A percentile compares a stretch with the other conserved stretches of the same genome.
Conservation (phyloP, 257 asterid genomes). For the Nemophila menziesii region DNA sequence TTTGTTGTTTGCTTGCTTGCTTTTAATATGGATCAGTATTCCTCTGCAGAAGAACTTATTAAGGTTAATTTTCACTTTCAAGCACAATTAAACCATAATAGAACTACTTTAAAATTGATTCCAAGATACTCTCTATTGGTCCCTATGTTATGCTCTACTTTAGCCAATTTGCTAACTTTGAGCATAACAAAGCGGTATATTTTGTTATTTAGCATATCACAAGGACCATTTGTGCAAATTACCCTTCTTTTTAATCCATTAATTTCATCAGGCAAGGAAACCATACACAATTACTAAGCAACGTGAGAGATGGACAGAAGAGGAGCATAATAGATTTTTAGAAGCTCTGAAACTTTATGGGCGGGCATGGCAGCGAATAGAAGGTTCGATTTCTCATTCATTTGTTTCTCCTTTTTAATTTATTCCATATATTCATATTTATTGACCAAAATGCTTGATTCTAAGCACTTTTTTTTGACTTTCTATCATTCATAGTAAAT, state of each 20-base stretch:
- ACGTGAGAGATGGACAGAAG: constrained; percentile 98
- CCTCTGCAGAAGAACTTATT: constrained; percentile 81
- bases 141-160: too few species aligned
- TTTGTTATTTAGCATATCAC: too few species aligned
- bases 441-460: neutral
- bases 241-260: too few species aligned
- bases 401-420: neutral
- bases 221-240: neutral
- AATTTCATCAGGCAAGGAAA: constrained; percentile 54
- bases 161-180: too few species aligned
- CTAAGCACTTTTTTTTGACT: neutral
- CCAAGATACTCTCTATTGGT: too few species aligned
- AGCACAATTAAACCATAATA: neutral
- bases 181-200: too few species aligned
- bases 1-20: constrained; percentile 21
- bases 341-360: constrained; percentile 95
- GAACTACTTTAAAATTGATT: neutral
- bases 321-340: constrained; percentile 82
- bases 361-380: constrained; percentile 99
- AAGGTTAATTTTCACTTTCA: constrained; percentile 40
- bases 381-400: constrained; percentile 35
- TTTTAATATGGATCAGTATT: constrained; percentile 64
- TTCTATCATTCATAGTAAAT: neutral
- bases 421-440: neutral
- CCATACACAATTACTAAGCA: constrained; percentile 96